Percentiles rank a stretch among this genome's conserved stretches.
Evolutionary conservation across 257 asterid genomes (phyloP).

Genomic region (Ehretia macrophylla): DNA sequence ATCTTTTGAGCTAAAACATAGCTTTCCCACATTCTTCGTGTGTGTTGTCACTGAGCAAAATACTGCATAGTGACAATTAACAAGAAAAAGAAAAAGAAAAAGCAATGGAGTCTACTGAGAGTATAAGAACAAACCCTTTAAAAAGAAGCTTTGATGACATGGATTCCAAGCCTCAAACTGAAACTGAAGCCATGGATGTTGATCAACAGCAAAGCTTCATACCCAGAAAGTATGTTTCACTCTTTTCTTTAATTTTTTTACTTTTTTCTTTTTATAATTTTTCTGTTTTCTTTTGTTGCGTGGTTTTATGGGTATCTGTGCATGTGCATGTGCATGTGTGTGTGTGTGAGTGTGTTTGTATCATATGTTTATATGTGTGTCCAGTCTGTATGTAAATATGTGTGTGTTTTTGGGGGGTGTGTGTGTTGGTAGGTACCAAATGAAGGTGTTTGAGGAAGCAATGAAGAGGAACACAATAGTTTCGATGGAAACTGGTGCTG

Average conservation of each 20-base stretch:
- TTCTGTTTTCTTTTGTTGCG: not conserved
- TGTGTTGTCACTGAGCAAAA: conserved; percentile 8
- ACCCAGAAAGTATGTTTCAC: conserved; percentile 43
- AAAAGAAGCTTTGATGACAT: conserved; percentile 35
- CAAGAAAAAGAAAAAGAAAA: not conserved
- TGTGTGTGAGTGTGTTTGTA: no score
- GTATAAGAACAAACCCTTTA: conserved; percentile 28
- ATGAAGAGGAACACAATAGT: conserved; percentile 78
- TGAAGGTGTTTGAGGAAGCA: conserved; percentile 68
- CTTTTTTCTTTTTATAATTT: not conserved
- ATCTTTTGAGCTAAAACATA: no score
- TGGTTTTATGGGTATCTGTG: not conserved
- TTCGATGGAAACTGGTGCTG: conserved; percentile 55
- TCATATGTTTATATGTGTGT: not conserved
- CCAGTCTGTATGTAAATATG: no score
- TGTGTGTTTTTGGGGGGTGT: no score
- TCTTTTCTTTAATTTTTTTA: not conserved
- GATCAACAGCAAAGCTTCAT: conserved; percentile 24
- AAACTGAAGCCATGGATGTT: conserved; percentile 29
- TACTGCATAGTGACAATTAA: not conserved
- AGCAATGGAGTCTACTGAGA: conserved; percentile 28
- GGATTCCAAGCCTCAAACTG: conserved; percentile 17
- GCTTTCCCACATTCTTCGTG: no score
- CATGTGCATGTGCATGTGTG: not conserved
- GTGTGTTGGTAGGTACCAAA: conserved; percentile 37